Base-by-base conservation (phyloP, 768 basidiomycete species). In the Tricholoma flavovirens region DNA sequence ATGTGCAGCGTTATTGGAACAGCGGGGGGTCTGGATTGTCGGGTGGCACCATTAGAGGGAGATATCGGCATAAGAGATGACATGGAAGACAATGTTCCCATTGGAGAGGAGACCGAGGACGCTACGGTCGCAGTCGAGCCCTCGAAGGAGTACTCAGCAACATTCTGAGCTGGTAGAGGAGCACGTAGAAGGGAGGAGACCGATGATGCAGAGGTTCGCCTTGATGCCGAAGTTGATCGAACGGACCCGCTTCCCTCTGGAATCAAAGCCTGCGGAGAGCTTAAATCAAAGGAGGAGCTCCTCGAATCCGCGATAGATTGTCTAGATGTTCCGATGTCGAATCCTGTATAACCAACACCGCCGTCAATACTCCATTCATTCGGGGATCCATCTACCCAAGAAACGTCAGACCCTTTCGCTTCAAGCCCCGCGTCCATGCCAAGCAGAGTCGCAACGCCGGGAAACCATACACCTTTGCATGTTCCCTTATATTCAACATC, bases 71-170 rank as follows among this genome's bases (percentile, higher is more conserved):
- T 74, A 14, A 81, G 65, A 36, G 84, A 83, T 21, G 77, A 76
- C 2, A 85, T 67, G 24, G 78, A 75, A 9, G 78, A 77, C 50
- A 80, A 33, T 63, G 79, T 70, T 60, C 66, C 71, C 22, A 65
- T 61, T 22, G 65, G 71, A 58, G 68, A 70, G 30, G 71, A 67
- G 4, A 71, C 66, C n/a, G 67, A 67, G 40, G 68, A 68, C 21
- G 74, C 68, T 17, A 73, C 57, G n/a, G 68, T 68, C 15, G 66
- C 67, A 32, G 69, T 66, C 9, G 76, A 73, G 17, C 74, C 78
- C 62, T 93, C 90, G 59, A 92, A 90, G 1, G 89, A 90, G 67
- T 87, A 89, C 42, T 91, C 90, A 1, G 80, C 76, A 32, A 86
- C 71, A 55, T 77, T 79, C 26, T 81, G 80, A 24, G 71, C 75